Evolutionary conservation across 176 grass and related monocot genomes (phyloP).

Genomic region (Alloteropsis semialata): DNA sequence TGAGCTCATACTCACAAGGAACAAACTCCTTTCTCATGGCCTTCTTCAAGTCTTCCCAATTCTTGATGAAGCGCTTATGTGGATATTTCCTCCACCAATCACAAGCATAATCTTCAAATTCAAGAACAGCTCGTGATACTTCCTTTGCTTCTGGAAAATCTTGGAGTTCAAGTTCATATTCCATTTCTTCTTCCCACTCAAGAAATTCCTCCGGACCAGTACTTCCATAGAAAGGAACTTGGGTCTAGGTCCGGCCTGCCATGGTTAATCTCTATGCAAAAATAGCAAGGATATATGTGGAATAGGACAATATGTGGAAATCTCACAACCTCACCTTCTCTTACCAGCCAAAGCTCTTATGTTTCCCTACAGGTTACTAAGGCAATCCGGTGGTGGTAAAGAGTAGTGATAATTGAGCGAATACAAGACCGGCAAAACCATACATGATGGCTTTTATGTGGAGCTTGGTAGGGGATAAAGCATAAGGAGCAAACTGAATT

Average conservation of each 20-base stretch:
- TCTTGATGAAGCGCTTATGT: background rate
- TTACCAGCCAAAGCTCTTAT: background rate
- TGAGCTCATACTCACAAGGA: background rate
- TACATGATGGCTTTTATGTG: no score
- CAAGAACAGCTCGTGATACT: background rate
- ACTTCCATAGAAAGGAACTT: background rate
- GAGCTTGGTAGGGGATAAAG: background rate
- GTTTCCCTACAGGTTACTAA: background rate
- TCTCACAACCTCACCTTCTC: background rate
- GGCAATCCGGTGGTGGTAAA: no score
- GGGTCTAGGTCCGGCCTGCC: background rate
- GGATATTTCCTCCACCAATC: background rate
- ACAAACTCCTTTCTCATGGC: background rate
- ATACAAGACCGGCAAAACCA: background rate
- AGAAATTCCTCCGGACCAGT: background rate
- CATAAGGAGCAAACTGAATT: no score
- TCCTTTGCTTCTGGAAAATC: background rate
- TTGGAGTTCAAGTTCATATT: background rate
- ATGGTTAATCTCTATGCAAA: background rate
- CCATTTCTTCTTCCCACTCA: background rate
- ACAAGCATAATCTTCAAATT: background rate
- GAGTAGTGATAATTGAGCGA: no score
- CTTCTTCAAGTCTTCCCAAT: background rate
- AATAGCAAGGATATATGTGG: background rate
- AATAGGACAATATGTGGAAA: background rate